A percentile compares a stretch with the other conserved stretches of the same genome.
Conservation (phyloP, 148 eudicot genomes). For the Mesembryanthemum crystallinum region DNA sequence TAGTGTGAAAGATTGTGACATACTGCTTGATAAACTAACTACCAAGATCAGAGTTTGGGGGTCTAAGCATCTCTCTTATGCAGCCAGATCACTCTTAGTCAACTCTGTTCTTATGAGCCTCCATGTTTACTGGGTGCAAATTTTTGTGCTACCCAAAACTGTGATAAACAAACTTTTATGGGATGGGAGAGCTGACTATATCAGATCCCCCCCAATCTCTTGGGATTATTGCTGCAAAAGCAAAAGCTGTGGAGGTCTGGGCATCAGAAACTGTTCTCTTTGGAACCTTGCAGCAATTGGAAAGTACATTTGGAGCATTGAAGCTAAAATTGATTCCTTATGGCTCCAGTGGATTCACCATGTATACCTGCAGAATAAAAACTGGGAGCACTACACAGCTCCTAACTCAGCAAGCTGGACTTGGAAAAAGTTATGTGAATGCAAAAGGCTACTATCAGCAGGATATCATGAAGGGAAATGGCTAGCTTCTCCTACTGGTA, state of each 20-base stretch:
- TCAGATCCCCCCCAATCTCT: not conserved
- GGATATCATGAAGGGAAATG: not conserved
- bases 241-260: not conserved
- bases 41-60: not conserved
- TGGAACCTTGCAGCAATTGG: not conserved
- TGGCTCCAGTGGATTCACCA: not conserved
- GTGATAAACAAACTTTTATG: no score
- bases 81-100: not conserved
- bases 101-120: not conserved
- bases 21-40: not conserved
- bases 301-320: not conserved
- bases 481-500: no score
- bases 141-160: no score
- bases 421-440: not conserved
- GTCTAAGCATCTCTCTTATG: not conserved
- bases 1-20: not conserved
- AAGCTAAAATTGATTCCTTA: not conserved
- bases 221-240: not conserved
- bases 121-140: not conserved
- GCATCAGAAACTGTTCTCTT: not conserved
- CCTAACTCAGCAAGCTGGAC: not conserved
- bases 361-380: not conserved
- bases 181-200: not conserved
- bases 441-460: not conserved
- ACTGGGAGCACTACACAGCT: not conserved